Evolutionary conservation across 1,139 yeast genomes (phyloP), one percentile per base, ranked within the genome.

Genomic region (Debaryomycetaceae sp.): DNA sequence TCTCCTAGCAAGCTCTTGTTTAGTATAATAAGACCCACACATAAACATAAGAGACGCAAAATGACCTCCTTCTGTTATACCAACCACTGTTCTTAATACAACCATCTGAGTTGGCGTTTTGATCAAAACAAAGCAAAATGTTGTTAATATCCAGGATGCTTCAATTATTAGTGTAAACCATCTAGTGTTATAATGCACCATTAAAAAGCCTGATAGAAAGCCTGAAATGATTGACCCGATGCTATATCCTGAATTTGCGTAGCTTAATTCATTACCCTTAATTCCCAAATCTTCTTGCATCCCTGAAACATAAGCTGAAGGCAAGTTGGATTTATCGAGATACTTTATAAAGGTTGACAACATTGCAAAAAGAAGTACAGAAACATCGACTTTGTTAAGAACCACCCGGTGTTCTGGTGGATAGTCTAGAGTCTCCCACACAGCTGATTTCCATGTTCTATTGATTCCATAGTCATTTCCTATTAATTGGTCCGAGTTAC

Each of bases 1-100:
- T 33, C 47, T 42, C 28, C 38, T 35, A 34, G 72, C 64, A 46
- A 78, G 62, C 56, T 79, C 83, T 38, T 67, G 65, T 15, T 73
- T 70, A 34, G 52, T 52, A 45, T 65, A 64, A 48, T 54, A 64
- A 17, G 57, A 51, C 33, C 61, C 60, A 34, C 62, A 44, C 35
- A 59, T 45, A 35, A 44, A 50, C 36, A 50, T 53, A 34, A 51
- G 51, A 28, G 58, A 59, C 15, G 63, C 56, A 56, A 13, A 59
- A 46, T 16, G 59, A 43, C 50, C 47, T 6, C 9, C 6, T 15
- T 30, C 31, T 6, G 11, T 6, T 30, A 15, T 6, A 6, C 31
- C 31, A 13, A 30, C 7, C 11, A 30, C 7, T 6, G n/a, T 7
- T 30, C 31, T 30, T 11, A 30, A 15, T 13, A 11, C 31, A 30